phyloP scores from a whole-genome alignment of 2,329 filamentous ascomycete species.

The Spiromastix sp. region DNA sequence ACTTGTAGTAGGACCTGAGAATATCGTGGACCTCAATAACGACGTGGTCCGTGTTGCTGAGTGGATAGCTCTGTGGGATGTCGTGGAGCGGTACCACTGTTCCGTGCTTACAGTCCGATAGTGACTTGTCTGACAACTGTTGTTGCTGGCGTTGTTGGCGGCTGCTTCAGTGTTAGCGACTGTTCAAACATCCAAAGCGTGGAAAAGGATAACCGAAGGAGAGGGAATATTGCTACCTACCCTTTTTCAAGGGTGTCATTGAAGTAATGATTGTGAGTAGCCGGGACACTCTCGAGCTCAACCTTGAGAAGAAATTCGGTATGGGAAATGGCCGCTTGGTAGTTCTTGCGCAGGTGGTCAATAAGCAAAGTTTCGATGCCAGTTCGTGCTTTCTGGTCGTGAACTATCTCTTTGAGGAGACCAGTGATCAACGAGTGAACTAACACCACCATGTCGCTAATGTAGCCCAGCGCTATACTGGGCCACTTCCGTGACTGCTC shows the following conservation, averaged over 20 bases:
- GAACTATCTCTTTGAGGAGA: constrained; percentile 35
- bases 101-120: background rate
- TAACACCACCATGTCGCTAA: constrained; percentile 40
- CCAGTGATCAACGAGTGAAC: constrained; percentile 44
- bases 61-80: background rate
- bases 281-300: constrained; percentile 37
- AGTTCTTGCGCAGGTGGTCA: constrained; percentile 36
- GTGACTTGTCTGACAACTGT: background rate
- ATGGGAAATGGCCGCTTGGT: constrained; percentile 40
- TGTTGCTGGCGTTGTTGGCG: background rate
- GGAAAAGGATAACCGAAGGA: background rate
- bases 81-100: background rate
- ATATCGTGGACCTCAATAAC: constrained; percentile 49
- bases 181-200: background rate
- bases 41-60: constrained; percentile 28
- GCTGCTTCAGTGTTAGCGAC: background rate
- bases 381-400: constrained; percentile 32
- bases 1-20: constrained; percentile 51
- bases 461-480: constrained; percentile 37
- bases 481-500: constrained; percentile 48
- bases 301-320: constrained; percentile 42
- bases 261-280: constrained; percentile 45
- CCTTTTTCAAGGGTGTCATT: constrained; percentile 34
- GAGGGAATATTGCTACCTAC: constrained; percentile 10
- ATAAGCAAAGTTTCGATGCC: constrained; percentile 36